Percentiles rank a stretch among this genome's conserved stretches.
These are phyloP conservation scores for Conringia planisiliqua DNA, from an alignment of 345 rosid species.

Conservation along the genomic window DNA sequence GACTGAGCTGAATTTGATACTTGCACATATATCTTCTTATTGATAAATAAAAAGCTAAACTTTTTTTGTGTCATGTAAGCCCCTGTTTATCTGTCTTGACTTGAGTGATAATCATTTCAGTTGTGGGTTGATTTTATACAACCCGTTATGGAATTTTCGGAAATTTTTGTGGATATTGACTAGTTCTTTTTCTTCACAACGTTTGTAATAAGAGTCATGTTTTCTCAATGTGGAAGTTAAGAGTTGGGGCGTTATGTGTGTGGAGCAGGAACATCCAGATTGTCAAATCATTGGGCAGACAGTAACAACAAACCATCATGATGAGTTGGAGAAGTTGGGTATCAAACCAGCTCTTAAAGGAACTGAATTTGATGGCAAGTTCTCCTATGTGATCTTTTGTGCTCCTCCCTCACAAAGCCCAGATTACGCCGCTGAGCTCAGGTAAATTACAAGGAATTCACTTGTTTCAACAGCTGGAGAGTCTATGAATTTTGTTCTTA, in stretches of 20 bases:
- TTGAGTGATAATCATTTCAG: neutral
- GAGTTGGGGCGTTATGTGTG: slow-evolving; percentile 25
- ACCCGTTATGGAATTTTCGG: neutral
- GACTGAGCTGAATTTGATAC: neutral
- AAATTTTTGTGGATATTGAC: neutral
- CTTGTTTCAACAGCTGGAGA: neutral
- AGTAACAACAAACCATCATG: slow-evolving; percentile 70
- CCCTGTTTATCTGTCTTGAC: neutral
- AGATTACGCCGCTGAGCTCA: slow-evolving; percentile 78
- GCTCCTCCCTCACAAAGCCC: slow-evolving; percentile 87
- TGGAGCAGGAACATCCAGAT: slow-evolving; percentile 69
- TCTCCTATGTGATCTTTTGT: slow-evolving; percentile 81
- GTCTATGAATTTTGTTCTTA: neutral
- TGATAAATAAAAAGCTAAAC: neutral
- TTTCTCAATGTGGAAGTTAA: neutral
- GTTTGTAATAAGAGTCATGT: neutral
- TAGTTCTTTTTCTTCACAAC: neutral
- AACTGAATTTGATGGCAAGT: slow-evolving; percentile 39
- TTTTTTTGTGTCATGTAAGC: neutral
- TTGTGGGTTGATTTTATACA: neutral
- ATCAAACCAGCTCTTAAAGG: slow-evolving; percentile 69
- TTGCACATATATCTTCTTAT: neutral
- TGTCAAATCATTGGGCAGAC: slow-evolving; percentile 85
- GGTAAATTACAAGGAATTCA: slow-evolving; percentile 37
- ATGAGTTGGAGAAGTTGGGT: slow-evolving; percentile 70